Evolutionary conservation across 768 basidiomycete species (phyloP).

Genomic region (Phaeotremella fagi): DNA sequence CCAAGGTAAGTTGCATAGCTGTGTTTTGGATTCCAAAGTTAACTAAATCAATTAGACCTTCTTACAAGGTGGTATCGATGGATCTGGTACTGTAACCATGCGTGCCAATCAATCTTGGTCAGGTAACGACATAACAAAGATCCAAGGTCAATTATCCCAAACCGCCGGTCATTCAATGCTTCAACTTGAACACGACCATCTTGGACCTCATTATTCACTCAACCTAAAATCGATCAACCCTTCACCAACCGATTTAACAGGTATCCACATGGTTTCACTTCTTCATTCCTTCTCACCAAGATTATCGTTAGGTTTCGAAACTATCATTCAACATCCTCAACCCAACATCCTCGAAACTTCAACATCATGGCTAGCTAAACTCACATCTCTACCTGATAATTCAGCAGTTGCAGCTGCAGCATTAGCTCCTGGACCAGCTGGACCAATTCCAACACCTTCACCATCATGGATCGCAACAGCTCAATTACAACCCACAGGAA

Average conservation of each 20-base stretch:
- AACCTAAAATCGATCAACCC: slow-evolving; percentile 89
- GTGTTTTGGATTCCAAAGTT: no score
- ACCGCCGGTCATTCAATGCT: slow-evolving; percentile 78
- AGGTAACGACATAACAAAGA: slow-evolving; percentile 68
- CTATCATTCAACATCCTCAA: slow-evolving; percentile 72
- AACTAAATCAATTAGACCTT: slow-evolving; percentile 78
- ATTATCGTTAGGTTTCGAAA: slow-evolving; percentile 80
- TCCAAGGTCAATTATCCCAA: slow-evolving; percentile 62
- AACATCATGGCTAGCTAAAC: slow-evolving; percentile 49
- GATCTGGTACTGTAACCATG: slow-evolving; percentile 83
- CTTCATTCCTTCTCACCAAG: slow-evolving; percentile 89
- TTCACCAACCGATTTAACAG: slow-evolving; percentile 76
- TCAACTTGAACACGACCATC: slow-evolving; percentile 89
- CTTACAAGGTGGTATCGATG: slow-evolving; percentile 88
- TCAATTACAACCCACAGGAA: slow-evolving; percentile 73
- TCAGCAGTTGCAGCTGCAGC: slow-evolving; percentile 26
- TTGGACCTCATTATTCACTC: slow-evolving; percentile 77
- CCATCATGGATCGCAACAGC: slow-evolving; percentile 84
- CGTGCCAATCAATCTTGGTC: slow-evolving; percentile 89
- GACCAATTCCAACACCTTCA: slow-evolving; percentile 22
- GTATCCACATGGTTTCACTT: slow-evolving; percentile 86
- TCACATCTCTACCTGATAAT: slow-evolving; percentile 45
- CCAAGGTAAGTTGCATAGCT: slow-evolving; percentile 55
- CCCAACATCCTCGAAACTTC: slow-evolving; percentile 59
- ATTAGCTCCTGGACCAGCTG: slow-evolving; percentile 15